phyloP scores from a whole-genome alignment of 495 filamentous ascomycete species.

The Talaromyces liani region DNA sequence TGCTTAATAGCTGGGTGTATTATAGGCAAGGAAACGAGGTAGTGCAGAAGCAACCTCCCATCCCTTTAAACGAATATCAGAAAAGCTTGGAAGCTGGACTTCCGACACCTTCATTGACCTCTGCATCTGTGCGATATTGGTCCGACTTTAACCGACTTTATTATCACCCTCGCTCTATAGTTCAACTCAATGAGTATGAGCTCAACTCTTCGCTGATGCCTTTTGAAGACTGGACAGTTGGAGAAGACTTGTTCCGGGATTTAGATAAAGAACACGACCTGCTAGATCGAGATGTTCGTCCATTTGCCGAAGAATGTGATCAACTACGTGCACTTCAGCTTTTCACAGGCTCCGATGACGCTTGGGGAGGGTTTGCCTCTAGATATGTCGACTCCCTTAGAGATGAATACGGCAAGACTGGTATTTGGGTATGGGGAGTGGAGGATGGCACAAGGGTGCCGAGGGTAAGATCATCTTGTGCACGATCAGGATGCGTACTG shows the following conservation, averaged over 20 bases:
- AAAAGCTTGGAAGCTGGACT: slow-evolving; percentile 64
- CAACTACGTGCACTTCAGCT: slow-evolving; percentile 83
- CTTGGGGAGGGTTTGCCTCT: slow-evolving; percentile 84
- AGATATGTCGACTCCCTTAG: slow-evolving; percentile 72
- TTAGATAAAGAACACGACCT: slow-evolving; percentile 83
- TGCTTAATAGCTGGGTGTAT: neutral
- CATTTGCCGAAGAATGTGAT: slow-evolving; percentile 89
- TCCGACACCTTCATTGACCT: slow-evolving; percentile 50
- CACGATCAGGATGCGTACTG: slow-evolving; percentile 7
- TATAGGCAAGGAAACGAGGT: slow-evolving; percentile 64
- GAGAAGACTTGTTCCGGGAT: slow-evolving; percentile 73
- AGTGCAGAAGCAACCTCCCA: slow-evolving; percentile 56
- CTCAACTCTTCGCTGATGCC: slow-evolving; percentile 68
- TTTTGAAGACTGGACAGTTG: slow-evolving; percentile 73
- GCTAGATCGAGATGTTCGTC: slow-evolving; percentile 78
- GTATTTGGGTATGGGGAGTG: slow-evolving; percentile 79
- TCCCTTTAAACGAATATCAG: slow-evolving; percentile 68
- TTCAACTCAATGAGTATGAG: slow-evolving; percentile 85
- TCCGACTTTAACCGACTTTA: slow-evolving; percentile 88
- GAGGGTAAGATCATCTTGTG: slow-evolving; percentile 40
- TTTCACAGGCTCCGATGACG: slow-evolving; percentile 72
- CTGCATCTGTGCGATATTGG: slow-evolving; percentile 80
- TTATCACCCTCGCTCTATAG: slow-evolving; percentile 83
- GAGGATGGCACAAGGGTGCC: slow-evolving; percentile 53
- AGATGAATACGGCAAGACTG: slow-evolving; percentile 86